Conservation (phyloP, 495 filamentous ascomycete species). For the Friedmanniomyces endolithicus region DNA sequence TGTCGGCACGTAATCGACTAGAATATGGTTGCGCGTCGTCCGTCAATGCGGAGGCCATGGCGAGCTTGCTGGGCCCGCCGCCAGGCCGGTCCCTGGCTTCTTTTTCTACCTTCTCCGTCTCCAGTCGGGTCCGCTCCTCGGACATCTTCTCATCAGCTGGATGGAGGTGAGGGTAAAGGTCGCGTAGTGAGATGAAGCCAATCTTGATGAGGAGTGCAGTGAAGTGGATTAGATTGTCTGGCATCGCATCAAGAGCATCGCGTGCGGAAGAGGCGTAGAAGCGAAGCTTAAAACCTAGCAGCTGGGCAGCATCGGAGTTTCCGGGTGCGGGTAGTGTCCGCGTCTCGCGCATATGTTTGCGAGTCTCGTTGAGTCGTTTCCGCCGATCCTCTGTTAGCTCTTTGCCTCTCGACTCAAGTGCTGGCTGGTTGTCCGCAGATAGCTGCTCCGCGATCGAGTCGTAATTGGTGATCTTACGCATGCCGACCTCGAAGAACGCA, state of each 20-base stretch:
- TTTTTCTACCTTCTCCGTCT: constrained; percentile 68
- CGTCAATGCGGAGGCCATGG: constrained; percentile 72
- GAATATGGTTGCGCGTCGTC: constrained; percentile 60
- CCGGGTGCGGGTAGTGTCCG: constrained; percentile 70
- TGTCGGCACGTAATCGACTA: constrained; percentile 14
- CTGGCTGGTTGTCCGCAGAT: constrained; percentile 1
- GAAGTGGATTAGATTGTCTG: constrained; percentile 82
- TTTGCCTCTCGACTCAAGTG: constrained; percentile 15
- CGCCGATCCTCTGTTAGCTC: constrained; percentile 17
- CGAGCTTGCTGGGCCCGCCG: constrained; percentile 70
- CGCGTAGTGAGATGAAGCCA: constrained; percentile 88
- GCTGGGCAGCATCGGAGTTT: constrained; percentile 80
- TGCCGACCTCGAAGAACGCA: constrained; percentile 66
- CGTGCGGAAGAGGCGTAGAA: constrained; percentile 73
- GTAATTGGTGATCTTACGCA: constrained; percentile 22
- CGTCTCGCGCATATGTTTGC: constrained; percentile 63
- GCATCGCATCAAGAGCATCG: constrained; percentile 54
- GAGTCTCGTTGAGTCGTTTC: constrained; percentile 34
- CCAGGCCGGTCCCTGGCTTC: constrained; percentile 52
- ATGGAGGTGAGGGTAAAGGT: constrained; percentile 88
- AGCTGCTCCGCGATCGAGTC: constrained; percentile 5
- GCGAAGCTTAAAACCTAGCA: constrained; percentile 93
- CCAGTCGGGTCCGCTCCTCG: constrained; percentile 47
- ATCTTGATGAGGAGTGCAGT: constrained; percentile 89
- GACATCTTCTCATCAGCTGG: constrained; percentile 75